Evolutionary conservation across 352 stramenopile species (phyloP).

Genomic region (Phytophthora vignae): DNA sequence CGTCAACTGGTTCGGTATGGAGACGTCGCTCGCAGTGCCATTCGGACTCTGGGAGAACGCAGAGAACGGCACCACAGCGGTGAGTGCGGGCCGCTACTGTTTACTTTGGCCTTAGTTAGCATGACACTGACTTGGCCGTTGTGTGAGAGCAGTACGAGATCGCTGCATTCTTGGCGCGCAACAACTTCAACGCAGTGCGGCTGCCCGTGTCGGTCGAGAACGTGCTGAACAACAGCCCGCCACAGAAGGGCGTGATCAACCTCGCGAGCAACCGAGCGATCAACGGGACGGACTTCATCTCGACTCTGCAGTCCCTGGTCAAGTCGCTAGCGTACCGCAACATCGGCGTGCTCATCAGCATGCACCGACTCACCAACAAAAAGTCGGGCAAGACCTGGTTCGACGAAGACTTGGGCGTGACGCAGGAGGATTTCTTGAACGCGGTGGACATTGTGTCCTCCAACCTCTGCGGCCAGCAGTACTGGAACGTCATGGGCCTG

Average conservation of each 20-base stretch:
- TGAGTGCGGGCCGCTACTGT: constrained; percentile 7
- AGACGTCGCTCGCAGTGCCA: constrained; percentile 66
- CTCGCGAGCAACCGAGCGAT: constrained; percentile 73
- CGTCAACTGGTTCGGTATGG: constrained; percentile 86
- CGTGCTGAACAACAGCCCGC: constrained; percentile 70
- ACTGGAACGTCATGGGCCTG: constrained; percentile 86
- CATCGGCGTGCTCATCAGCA: constrained; percentile 79
- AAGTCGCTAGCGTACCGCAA: constrained; percentile 72
- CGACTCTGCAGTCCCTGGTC: constrained; percentile 75
- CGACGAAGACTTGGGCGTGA: constrained; percentile 50
- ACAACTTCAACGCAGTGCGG: constrained; percentile 88
- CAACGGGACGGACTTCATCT: constrained; percentile 76
- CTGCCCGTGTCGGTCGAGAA: constrained; percentile 76
- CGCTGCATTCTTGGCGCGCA: constrained; percentile 72
- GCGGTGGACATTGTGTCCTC: constrained; percentile 65
- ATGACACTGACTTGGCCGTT: neutral
- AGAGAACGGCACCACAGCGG: constrained; percentile 74
- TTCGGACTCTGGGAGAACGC: constrained; percentile 85
- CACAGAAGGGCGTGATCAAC: constrained; percentile 72
- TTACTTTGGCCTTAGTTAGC: neutral
- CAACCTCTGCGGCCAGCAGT: constrained; percentile 65
- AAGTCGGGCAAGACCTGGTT: constrained; percentile 76
- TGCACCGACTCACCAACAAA: constrained; percentile 72
- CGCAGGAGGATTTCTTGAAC: constrained; percentile 65
- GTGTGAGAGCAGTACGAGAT: constrained; percentile 66